Percentiles rank a stretch among this genome's conserved stretches.
These are phyloP conservation scores for Didymella segeticola DNA, from an alignment of 2,329 filamentous ascomycete genomes.

Conservation along the genomic window DNA sequence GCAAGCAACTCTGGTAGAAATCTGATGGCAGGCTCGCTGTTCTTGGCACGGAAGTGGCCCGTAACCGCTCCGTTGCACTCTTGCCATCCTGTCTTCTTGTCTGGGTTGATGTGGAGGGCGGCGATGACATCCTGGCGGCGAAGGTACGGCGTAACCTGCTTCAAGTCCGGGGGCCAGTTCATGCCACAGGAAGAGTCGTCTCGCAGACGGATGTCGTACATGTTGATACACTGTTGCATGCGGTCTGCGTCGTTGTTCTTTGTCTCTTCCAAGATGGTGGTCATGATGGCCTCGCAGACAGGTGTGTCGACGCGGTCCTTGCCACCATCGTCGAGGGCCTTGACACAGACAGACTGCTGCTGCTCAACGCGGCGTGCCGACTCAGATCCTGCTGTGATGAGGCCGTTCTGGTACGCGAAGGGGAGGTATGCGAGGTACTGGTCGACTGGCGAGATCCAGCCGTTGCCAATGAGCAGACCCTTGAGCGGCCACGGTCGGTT, in stretches of 20 bases:
- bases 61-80: conserved; percentile 88
- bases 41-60: conserved; percentile 69
- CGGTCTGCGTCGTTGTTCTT: conserved; percentile 60
- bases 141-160: conserved; percentile 80
- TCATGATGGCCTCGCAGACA: conserved; percentile 79
- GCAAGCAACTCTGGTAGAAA: conserved; percentile 80
- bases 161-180: conserved; percentile 95
- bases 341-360: conserved; percentile 72
- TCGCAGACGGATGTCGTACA: conserved; percentile 92
- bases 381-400: conserved; percentile 73
- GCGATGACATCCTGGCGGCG: conserved; percentile 77
- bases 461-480: conserved; percentile 93
- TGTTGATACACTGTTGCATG: conserved; percentile 76
- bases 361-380: conserved; percentile 70
- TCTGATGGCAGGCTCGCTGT: conserved; percentile 75
- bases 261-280: conserved; percentile 73
- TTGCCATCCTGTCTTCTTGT: conserved; percentile 86
- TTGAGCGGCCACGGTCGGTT: conserved; percentile 74
- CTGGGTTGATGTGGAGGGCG: conserved; percentile 81
- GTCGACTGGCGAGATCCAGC: conserved; percentile 90
- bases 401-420: conserved; percentile 77
- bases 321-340: conserved; percentile 64
- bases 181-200: conserved; percentile 89
- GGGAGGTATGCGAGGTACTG: conserved; percentile 89
- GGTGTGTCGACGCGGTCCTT: conserved; percentile 69